Evolutionary conservation across 2,329 filamentous ascomycete species (phyloP).

Genomic region (Ophiocordyceps camponoti-saundersi): DNA sequence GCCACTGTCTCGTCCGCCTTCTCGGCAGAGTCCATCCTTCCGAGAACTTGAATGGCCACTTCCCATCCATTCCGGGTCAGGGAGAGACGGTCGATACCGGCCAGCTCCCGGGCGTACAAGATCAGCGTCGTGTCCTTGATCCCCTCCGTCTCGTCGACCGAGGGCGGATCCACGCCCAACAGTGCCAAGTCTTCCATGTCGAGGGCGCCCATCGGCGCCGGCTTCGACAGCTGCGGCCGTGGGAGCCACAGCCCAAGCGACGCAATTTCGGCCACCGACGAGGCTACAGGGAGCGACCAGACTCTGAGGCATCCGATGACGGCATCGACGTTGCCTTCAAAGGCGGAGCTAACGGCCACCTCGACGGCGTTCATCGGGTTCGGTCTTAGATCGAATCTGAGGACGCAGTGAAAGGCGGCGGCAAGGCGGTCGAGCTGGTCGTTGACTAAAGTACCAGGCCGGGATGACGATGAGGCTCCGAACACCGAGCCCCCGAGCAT

Average conservation of each 20-base stretch:
- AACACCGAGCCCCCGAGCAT: background rate
- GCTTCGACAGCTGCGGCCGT: slow-evolving; percentile 16
- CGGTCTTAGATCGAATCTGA: slow-evolving; percentile 55
- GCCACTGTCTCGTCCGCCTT: slow-evolving; percentile 59
- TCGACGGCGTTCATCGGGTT: slow-evolving; percentile 63
- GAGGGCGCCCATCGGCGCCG: slow-evolving; percentile 45
- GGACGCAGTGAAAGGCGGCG: slow-evolving; percentile 51
- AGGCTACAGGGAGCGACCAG: slow-evolving; percentile 68
- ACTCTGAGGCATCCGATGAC: slow-evolving; percentile 56
- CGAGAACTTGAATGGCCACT: slow-evolving; percentile 66
- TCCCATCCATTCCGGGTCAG: slow-evolving; percentile 64
- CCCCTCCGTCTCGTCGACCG: slow-evolving; percentile 42
- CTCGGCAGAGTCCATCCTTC: slow-evolving; percentile 58
- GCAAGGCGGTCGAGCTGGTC: slow-evolving; percentile 61
- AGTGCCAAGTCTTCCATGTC: slow-evolving; percentile 77
- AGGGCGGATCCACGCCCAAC: slow-evolving; percentile 46
- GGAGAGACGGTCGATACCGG: slow-evolving; percentile 34
- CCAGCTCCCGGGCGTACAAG: slow-evolving; percentile 54
- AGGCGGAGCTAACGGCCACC: slow-evolving; percentile 63
- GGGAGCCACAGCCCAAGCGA: slow-evolving; percentile 73
- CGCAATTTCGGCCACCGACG: slow-evolving; percentile 68
- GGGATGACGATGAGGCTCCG: background rate
- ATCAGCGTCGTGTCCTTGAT: slow-evolving; percentile 67
- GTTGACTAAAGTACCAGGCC: slow-evolving; percentile 11
- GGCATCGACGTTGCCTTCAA: slow-evolving; percentile 68